phyloP scores from a whole-genome alignment of 192 early-diverging fungal genomes.

The Umbelopsis ramanniana region DNA sequence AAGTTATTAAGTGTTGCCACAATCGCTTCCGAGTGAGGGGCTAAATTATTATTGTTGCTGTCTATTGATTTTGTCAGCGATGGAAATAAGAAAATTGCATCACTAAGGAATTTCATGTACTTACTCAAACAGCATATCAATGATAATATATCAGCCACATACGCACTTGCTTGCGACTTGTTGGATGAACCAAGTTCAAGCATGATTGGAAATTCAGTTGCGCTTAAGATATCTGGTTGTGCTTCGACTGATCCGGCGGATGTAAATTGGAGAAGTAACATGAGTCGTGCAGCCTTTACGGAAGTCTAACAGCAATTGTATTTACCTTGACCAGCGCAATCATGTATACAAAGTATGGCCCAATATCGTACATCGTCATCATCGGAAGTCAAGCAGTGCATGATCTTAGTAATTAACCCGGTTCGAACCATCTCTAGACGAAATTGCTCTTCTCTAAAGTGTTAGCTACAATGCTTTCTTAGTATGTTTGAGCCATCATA shows the following conservation, averaged over 20 bases:
- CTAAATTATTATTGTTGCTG: conserved; percentile 28
- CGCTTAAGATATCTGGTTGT: conserved; percentile 35
- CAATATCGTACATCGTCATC: conserved; percentile 80
- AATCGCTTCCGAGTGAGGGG: conserved; percentile 27
- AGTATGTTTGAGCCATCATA: neutral
- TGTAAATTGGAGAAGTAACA: no score
- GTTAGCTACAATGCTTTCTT: conserved; percentile 2
- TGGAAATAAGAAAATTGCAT: no score
- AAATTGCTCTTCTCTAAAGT: conserved; percentile 45
- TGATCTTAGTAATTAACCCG: conserved; percentile 63
- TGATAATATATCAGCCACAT: conserved; percentile 40
- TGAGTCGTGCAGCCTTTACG: no score
- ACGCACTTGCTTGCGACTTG: conserved; percentile 32
- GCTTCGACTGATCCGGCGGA: conserved; percentile 30
- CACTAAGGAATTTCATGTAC: neutral
- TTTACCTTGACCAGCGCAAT: conserved; percentile 44
- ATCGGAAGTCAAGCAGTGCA: conserved; percentile 61
- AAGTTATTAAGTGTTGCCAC: conserved; percentile 29
- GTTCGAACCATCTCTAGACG: conserved; percentile 64
- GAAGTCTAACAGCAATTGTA: neutral
- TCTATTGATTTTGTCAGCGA: conserved; percentile 13
- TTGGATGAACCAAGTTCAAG: conserved; percentile 31
- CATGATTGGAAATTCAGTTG: conserved; percentile 40
- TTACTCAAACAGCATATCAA: conserved; percentile 41
- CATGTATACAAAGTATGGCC: conserved; percentile 59